These are phyloP conservation scores for Carpinus fangiana DNA, from an alignment of 306 rosid species.

Conservation along the genomic window DNA sequence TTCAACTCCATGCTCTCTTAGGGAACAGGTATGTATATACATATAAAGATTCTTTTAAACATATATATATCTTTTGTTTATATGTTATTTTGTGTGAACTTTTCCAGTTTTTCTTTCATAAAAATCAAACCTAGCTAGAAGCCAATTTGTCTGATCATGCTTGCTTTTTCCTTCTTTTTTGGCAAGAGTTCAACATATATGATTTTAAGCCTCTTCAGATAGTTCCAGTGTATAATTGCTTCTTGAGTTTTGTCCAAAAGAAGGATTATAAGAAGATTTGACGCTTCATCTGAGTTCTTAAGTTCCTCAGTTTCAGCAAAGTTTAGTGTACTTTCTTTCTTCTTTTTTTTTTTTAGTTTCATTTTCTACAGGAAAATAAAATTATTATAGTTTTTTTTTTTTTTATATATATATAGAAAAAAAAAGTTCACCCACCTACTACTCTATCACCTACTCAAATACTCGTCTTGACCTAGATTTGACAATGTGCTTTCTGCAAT, in stretches of 20 bases:
- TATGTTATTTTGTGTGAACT: background rate
- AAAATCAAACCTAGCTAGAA: no score
- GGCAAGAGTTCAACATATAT: background rate
- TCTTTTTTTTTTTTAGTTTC: background rate
- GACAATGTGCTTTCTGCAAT: conserved; percentile 34
- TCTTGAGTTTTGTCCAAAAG: no score
- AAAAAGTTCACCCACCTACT: conserved; percentile 10
- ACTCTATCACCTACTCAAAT: conserved; percentile 32
- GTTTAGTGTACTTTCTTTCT: no score
- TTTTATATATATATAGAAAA: no score
- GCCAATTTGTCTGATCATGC: background rate
- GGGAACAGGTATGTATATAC: conserved; percentile 75
- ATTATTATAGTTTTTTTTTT: background rate
- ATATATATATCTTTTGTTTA: background rate
- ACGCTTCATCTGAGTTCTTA: background rate
- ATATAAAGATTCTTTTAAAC: conserved; percentile 8
- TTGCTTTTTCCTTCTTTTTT: background rate
- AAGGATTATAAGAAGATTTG: background rate
- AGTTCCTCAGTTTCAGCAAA: background rate
- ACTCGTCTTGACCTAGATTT: background rate
- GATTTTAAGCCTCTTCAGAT: background rate
- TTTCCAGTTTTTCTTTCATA: background rate
- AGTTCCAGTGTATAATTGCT: background rate
- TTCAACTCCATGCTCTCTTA: conserved; percentile 97
- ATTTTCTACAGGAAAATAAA: background rate